Evolutionary conservation across 1,139 yeast genomes (phyloP).

Genomic region (Suhomyces kunorum): DNA sequence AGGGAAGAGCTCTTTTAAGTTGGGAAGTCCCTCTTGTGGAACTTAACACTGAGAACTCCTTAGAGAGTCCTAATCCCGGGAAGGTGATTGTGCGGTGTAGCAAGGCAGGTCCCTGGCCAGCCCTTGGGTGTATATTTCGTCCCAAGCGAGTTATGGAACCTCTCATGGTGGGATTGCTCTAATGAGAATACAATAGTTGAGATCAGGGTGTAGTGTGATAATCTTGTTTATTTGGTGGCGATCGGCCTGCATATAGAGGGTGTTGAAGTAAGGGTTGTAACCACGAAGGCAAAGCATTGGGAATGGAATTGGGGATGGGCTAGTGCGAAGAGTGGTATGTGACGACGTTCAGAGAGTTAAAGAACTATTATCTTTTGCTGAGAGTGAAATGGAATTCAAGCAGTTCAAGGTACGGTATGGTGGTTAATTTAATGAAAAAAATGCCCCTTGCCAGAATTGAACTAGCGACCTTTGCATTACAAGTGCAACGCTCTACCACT

Average conservation of each 20-base stretch:
- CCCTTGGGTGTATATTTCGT: constrained; percentile 3
- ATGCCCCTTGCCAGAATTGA: constrained; percentile 91
- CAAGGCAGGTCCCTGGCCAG: not conserved
- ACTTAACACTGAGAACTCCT: constrained; percentile 7
- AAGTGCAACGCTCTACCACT: constrained; percentile 97
- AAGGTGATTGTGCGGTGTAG: constrained; percentile 1
- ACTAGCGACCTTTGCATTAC: constrained; percentile 95
- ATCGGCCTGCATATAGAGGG: constrained; percentile 5
- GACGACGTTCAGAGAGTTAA: not conserved
- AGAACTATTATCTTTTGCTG: not conserved
- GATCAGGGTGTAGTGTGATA: constrained; percentile 6
- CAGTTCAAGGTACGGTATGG: too few species aligned
- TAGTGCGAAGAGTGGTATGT: not conserved
- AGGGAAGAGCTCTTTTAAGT: not conserved
- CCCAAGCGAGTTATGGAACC: constrained; percentile 3
- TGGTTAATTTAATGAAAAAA: too few species aligned
- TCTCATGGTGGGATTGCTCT: constrained; percentile 8
- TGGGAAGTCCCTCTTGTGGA: constrained; percentile 2
- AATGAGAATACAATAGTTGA: too few species aligned
- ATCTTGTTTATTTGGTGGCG: constrained; percentile 6
- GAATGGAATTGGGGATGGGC: not conserved
- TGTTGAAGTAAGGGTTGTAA: not conserved
- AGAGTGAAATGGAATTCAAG: not conserved
- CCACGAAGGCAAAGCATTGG: not conserved
- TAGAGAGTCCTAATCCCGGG: not conserved